Conservation (phyloP, 2,329 filamentous ascomycete species). For the Cytospora leucostoma region DNA sequence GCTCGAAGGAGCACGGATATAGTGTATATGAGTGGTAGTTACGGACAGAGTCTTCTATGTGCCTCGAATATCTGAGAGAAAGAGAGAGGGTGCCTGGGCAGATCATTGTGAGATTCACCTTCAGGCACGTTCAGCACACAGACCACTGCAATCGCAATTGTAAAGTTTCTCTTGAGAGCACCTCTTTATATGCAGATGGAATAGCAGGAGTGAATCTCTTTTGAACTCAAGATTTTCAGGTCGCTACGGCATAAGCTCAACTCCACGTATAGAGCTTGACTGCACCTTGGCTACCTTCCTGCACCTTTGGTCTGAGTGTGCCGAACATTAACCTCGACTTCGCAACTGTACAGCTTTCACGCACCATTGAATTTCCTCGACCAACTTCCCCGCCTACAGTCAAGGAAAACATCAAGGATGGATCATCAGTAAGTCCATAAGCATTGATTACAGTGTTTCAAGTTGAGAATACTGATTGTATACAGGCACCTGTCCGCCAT, state of each 20-base stretch:
- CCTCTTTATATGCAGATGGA: neutral
- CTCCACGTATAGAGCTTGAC: neutral
- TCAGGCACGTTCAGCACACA: too few relatives aligned
- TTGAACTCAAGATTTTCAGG: neutral
- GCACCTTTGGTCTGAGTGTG: too few relatives aligned
- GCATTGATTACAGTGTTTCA: accelerated
- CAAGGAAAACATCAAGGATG: neutral
- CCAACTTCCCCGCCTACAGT: neutral
- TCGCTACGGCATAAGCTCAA: neutral
- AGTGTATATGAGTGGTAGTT: neutral
- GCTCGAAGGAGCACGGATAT: neutral
- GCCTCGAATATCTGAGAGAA: too few relatives aligned
- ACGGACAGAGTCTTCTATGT: too few relatives aligned
- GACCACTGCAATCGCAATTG: too few relatives aligned
- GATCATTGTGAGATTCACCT: too few relatives aligned
- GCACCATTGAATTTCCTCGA: too few relatives aligned
- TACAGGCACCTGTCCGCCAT: neutral
- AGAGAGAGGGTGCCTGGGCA: too few relatives aligned
- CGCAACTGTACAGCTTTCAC: neutral
- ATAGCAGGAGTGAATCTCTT: neutral
- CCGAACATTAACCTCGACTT: neutral
- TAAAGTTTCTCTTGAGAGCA: neutral
- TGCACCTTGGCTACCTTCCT: too few relatives aligned
- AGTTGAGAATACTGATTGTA: neutral
- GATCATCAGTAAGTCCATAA: neutral